Evolutionary conservation across 1,284 basidiomycete genomes (phyloP).

Genomic region (Chondrostereum purpureum): DNA sequence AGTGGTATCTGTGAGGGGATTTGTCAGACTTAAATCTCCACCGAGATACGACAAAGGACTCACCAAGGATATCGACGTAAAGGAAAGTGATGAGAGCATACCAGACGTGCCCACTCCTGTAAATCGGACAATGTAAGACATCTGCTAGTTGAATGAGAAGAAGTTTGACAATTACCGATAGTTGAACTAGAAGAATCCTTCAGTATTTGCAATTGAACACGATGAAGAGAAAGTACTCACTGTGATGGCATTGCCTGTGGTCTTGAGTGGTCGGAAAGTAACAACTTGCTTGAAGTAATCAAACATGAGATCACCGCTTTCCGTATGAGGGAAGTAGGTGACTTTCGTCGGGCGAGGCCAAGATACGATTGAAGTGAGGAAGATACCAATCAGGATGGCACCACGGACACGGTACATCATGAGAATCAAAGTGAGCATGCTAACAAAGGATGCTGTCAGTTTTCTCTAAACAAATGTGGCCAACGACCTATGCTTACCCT

Average conservation of each 20-base stretch:
- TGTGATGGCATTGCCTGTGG: conserved; percentile 57
- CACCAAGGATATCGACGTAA: conserved; percentile 82
- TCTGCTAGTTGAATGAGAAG: no score
- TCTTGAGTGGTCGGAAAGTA: conserved; percentile 61
- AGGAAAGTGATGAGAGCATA: conserved; percentile 84
- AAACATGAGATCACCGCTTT: conserved; percentile 65
- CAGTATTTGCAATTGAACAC: background rate
- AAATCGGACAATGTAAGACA: no score
- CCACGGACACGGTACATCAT: conserved; percentile 86
- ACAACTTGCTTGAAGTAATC: conserved; percentile 87
- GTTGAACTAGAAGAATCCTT: conserved; percentile 33
- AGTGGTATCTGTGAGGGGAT: conserved; percentile 29
- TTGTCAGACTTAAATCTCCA: conserved; percentile 3
- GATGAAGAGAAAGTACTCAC: conserved; percentile 32
- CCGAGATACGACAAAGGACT: conserved; percentile 14
- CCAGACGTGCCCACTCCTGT: conserved; percentile 73
- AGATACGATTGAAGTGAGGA: conserved; percentile 81
- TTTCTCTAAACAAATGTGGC: background rate
- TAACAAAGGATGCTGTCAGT: conserved; percentile 19
- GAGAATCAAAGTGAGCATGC: conserved; percentile 72
- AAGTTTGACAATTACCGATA: no score
- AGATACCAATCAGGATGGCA: conserved; percentile 78
- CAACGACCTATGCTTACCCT: conserved; percentile 42
- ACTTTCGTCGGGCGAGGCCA: conserved; percentile 81
- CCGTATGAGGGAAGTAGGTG: conserved; percentile 78